phyloP scores from a whole-genome alignment of 192 early-diverging fungal species.

The Radiomyces spectabilis region DNA sequence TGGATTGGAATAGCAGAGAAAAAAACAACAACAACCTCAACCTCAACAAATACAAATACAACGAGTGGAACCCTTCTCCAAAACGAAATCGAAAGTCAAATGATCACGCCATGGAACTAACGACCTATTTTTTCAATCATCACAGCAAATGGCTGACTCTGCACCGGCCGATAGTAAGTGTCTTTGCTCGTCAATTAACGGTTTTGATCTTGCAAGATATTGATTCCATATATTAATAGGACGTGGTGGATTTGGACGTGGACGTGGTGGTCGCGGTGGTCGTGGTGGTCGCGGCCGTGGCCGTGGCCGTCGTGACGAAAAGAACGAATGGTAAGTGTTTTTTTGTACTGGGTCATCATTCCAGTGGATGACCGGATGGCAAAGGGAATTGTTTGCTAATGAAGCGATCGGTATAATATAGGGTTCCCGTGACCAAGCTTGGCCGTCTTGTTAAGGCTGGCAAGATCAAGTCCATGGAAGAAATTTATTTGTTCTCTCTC shows the following conservation, averaged over 20 bases:
- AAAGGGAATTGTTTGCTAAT: background rate
- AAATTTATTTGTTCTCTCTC: slow-evolving; percentile 97
- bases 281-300: slow-evolving; percentile 26
- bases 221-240: slow-evolving; percentile 3
- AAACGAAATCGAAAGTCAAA: too few species aligned
- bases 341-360: background rate
- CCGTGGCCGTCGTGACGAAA: slow-evolving; percentile 27
- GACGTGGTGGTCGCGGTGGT: slow-evolving; percentile 22
- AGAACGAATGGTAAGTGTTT: slow-evolving; percentile 15
- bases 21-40: background rate
- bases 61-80: too few species aligned
- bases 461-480: slow-evolving; percentile 95
- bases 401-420: slow-evolving; percentile 50
- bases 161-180: slow-evolving; percentile 61
- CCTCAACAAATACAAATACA: background rate
- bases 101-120: too few species aligned
- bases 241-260: slow-evolving; percentile 33
- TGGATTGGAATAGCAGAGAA: background rate
- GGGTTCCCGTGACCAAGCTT: slow-evolving; percentile 97
- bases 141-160: slow-evolving; percentile 73
- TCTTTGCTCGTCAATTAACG: background rate
- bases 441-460: slow-evolving; percentile 98
- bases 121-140: too few species aligned
- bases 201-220: background rate
- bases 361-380: background rate